A percentile compares a stretch with the other conserved stretches of the same genome.
These are phyloP conservation scores for Aspergillus sergii DNA, from an alignment of 2,329 filamentous ascomycete genomes.

Conservation along the genomic window DNA sequence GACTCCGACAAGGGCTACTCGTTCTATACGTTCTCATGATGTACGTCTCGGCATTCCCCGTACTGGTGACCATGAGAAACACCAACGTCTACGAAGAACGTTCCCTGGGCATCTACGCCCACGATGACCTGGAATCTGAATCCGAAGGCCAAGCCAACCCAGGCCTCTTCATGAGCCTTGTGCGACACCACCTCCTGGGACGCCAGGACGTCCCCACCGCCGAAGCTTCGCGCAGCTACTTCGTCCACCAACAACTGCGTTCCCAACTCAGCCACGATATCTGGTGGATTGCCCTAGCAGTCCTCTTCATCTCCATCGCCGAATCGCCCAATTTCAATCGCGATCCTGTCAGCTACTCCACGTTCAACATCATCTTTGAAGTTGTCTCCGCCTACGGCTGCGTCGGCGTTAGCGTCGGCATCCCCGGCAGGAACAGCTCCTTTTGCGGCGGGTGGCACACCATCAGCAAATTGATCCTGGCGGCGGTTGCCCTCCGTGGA, in stretches of 20 bases:
- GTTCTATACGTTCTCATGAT: conserved; percentile 44
- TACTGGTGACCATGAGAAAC: conserved; percentile 51
- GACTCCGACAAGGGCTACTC: conserved; percentile 49
- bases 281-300: conserved; percentile 65
- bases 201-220: conserved; percentile 21
- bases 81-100: conserved; percentile 74
- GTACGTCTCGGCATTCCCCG: conserved; percentile 42
- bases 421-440: conserved; percentile 57
- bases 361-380: conserved; percentile 60
- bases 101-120: conserved; percentile 56
- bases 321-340: conserved; percentile 59
- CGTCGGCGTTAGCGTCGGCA: conserved; percentile 62
- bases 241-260: conserved; percentile 61
- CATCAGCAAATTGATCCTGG: conserved; percentile 61
- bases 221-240: conserved; percentile 48
- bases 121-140: conserved; percentile 30
- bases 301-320: conserved; percentile 62
- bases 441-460: conserved; percentile 59
- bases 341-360: conserved; percentile 56
- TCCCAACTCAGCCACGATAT: conserved; percentile 68
- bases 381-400: conserved; percentile 58
- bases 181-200: conserved; percentile 29
- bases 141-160: conserved; percentile 21
- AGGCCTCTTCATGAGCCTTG: conserved; percentile 29
- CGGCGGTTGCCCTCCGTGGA: conserved; percentile 60